Base-by-base conservation (phyloP, 306 rosid species). In the Casuarina equisetifolia region DNA sequence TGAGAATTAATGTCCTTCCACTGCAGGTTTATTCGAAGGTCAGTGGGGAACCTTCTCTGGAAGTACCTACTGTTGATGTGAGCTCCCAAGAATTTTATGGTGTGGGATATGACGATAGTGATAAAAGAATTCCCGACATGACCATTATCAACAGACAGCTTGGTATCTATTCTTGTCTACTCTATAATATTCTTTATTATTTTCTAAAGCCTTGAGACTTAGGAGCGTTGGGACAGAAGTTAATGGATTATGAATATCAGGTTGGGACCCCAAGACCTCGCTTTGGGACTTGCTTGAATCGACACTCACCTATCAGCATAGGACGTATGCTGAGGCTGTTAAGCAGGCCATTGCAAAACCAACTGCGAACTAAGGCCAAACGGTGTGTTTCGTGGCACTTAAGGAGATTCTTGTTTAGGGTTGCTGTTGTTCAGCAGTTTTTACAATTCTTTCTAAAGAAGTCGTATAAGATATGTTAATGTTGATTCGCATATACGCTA, bases 41-140 rank as follows among this genome's bases (percentile, higher is more conserved):
- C 48, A 93, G 96, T 32, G 90, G 88, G 51, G 97, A 93, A 76
- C 80, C 88, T 46, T 1, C 89, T 66, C 69, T 87, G 70, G 89
- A 93, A 80, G 63, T 3, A 3, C 91, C 98, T 5, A 91, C 97
- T 0, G 42, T 93, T 2, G 97, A 93, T 81, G 88, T 93, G 48
- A 91, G 90, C 91, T 93, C 98, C 55, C 80, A 88, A 82, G 98
- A 93, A 85, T 93, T 93, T 70, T 93, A 93, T 8, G 98, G 98
- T 10, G 96, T 85, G 73, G 98, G 98, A 36, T 93, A 93, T 4
- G 98, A 93, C 57, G 98, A 93, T 36, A 91, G 98, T 38, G 97
- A 93, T 76, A 93, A 91, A 90, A 87, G 98, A 87, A 93, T 93
- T 81, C 98, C 97, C 0, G 97, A 91, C 89, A 93, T 93, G 98